Conservation (phyloP, 1,139 yeast species). For the Kluyveromyces sp. region DNA sequence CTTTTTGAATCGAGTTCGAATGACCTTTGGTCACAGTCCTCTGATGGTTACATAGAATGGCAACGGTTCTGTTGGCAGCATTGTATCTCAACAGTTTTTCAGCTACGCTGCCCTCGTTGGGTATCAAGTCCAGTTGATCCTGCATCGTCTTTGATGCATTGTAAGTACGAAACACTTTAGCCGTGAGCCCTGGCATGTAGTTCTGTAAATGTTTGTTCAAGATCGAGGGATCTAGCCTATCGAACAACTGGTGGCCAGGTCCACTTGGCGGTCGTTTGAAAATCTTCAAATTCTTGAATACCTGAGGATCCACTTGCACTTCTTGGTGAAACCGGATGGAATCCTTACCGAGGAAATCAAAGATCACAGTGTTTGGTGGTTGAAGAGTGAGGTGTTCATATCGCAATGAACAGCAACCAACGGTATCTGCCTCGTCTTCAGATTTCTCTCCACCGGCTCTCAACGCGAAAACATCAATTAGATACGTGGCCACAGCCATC, state of each 20-base stretch:
- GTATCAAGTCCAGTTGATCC: constrained; percentile 77
- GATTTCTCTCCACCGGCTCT: constrained; percentile 99
- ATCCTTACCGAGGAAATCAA: constrained; percentile 94
- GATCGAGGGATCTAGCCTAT: constrained; percentile 75
- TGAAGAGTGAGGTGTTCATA: constrained; percentile 80
- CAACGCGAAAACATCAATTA: constrained; percentile 88
- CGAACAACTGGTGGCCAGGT: constrained; percentile 90
- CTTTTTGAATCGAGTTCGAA: constrained; percentile 71
- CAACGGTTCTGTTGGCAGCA: constrained; percentile 93
- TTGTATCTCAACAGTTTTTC: constrained; percentile 84
- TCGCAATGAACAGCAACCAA: constrained; percentile 92
- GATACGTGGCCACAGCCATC: constrained; percentile 88
- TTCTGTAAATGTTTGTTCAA: constrained; percentile 81
- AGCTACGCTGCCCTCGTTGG: constrained; percentile 76
- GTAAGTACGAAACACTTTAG: constrained; percentile 95
- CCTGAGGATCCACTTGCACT: constrained; percentile 84
- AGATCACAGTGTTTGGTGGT: constrained; percentile 83
- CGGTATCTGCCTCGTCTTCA: constrained; percentile 97
- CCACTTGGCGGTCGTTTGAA: constrained; percentile 83
- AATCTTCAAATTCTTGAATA: constrained; percentile 77
- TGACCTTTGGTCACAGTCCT: constrained; percentile 84
- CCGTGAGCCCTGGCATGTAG: constrained; percentile 90
- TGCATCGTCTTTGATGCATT: constrained; percentile 97
- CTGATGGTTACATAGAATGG: constrained; percentile 95
- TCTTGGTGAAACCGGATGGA: constrained; percentile 89